Percentiles rank a stretch among this genome's conserved stretches.
These are phyloP conservation scores for Colletotrichum camelliae DNA, from an alignment of 2,329 filamentous ascomycete species.

Conservation along the genomic window DNA sequence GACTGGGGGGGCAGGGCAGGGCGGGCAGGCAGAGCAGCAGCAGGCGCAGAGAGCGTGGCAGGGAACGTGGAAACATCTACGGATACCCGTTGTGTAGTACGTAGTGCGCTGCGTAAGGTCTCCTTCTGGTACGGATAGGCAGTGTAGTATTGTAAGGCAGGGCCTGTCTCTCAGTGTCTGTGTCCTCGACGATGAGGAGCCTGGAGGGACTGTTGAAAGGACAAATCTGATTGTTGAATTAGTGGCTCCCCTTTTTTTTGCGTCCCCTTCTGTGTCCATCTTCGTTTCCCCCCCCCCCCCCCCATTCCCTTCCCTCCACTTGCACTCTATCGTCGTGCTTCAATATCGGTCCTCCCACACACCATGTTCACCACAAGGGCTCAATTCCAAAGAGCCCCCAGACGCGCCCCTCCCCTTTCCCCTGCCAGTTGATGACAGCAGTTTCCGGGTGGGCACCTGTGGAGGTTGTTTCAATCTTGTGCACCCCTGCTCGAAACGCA, in stretches of 20 bases:
- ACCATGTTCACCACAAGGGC: background rate
- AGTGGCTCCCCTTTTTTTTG: background rate
- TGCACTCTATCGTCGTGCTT: background rate
- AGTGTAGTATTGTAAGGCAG: background rate
- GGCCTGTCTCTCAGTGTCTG: background rate
- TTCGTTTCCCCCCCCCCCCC: background rate
- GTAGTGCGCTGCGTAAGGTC: background rate
- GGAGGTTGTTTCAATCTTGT: constrained; percentile 22
- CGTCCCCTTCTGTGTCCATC: background rate
- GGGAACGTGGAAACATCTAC: background rate
- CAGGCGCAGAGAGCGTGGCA: background rate
- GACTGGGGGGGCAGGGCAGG: background rate
- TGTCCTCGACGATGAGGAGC: background rate
- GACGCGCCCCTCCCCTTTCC: background rate
- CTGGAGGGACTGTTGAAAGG: background rate
- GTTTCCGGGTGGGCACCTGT: constrained; percentile 7
- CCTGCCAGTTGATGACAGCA: constrained; percentile 20
- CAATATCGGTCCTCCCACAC: background rate
- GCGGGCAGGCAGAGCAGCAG: background rate
- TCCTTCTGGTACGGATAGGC: background rate
- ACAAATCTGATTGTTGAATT: background rate
- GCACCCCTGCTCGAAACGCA: constrained; percentile 23
- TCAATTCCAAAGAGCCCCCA: background rate
- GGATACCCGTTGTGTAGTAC: background rate
- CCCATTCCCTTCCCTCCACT: background rate